phyloP scores from a whole-genome alignment of 257 asterid genomes.

The Capsicum pubescens region DNA sequence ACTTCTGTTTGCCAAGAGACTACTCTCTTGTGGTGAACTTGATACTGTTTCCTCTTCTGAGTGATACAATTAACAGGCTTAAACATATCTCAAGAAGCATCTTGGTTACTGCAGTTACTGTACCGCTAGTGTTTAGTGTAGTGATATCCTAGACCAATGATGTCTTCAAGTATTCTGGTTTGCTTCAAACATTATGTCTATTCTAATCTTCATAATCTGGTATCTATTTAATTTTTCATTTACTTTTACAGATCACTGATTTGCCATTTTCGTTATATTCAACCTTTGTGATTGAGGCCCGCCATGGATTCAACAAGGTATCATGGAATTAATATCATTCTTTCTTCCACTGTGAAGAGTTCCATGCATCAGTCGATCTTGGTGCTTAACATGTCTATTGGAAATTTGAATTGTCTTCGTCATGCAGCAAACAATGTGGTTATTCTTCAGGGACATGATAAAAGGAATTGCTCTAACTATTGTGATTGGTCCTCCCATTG shows the following conservation, averaged over 20 bases:
- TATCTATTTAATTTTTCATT: constrained; percentile 24
- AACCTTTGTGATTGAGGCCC: constrained; percentile 92
- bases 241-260: constrained; percentile 76
- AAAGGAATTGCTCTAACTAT: constrained; percentile 68
- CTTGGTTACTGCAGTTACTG: not conserved
- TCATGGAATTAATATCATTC: constrained; percentile 12
- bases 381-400: not conserved
- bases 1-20: not conserved
- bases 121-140: not conserved
- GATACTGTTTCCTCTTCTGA: not conserved
- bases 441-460: constrained; percentile 88
- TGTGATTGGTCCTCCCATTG: constrained; percentile 95
- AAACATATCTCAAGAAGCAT: not conserved
- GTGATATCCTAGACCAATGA: not conserved
- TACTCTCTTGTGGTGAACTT: not conserved
- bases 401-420: constrained; percentile 14
- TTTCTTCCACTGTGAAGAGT: not conserved
- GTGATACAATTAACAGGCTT: not conserved
- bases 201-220: not conserved
- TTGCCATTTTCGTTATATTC: constrained; percentile 93
- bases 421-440: constrained; percentile 85
- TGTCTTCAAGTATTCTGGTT: not conserved
- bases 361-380: not conserved
- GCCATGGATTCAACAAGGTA: constrained; percentile 95
- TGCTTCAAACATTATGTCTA: not conserved